A percentile compares a stretch with the other conserved stretches of the same genome.
Conservation (phyloP, 2,329 filamentous ascomycete genomes). For the Monosporascus sp. region DNA sequence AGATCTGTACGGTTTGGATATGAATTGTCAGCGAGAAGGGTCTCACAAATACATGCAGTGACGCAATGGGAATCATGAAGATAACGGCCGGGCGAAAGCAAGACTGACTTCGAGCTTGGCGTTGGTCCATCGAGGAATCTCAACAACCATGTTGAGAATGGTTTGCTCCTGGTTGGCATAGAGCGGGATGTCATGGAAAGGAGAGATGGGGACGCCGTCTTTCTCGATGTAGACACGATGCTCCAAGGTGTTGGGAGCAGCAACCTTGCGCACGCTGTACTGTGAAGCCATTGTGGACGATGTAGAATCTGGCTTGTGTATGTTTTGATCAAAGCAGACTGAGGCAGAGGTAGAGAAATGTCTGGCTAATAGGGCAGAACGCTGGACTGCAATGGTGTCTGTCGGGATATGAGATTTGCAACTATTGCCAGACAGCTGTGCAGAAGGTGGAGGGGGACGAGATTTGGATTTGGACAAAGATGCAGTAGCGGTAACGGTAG, state of each 20-base stretch:
- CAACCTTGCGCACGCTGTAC: slow-evolving; percentile 83
- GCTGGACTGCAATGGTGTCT: slow-evolving; percentile 42
- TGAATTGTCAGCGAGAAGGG: not conserved
- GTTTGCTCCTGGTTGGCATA: slow-evolving; percentile 96
- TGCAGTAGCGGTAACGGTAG: not conserved
- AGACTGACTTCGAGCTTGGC: slow-evolving; percentile 91
- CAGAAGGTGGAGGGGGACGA: slow-evolving; percentile 10
- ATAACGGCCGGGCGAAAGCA: slow-evolving; percentile 5
- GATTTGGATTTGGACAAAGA: slow-evolving; percentile 12
- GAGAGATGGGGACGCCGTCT: slow-evolving; percentile 88
- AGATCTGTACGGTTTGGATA: slow-evolving; percentile 60
- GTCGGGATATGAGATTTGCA: slow-evolving; percentile 2
- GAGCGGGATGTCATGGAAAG: slow-evolving; percentile 97
- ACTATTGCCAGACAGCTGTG: slow-evolving; percentile 6
- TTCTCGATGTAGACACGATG: slow-evolving; percentile 98
- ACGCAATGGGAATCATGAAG: not conserved
- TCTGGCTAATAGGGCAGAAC: slow-evolving; percentile 50
- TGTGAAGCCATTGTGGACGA: slow-evolving; percentile 51
- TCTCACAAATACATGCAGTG: not conserved
- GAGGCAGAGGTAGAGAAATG: slow-evolving; percentile 41
- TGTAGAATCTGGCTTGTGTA: slow-evolving; percentile 7
- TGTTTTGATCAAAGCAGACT: slow-evolving; percentile 15
- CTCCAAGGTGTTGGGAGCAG: slow-evolving; percentile 85
- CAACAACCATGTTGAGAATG: slow-evolving; percentile 97
- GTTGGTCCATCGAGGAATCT: slow-evolving; percentile 99